Base-by-base conservation (phyloP, 169 alveolate species). In the Cryptosporidium andersoni region DNA sequence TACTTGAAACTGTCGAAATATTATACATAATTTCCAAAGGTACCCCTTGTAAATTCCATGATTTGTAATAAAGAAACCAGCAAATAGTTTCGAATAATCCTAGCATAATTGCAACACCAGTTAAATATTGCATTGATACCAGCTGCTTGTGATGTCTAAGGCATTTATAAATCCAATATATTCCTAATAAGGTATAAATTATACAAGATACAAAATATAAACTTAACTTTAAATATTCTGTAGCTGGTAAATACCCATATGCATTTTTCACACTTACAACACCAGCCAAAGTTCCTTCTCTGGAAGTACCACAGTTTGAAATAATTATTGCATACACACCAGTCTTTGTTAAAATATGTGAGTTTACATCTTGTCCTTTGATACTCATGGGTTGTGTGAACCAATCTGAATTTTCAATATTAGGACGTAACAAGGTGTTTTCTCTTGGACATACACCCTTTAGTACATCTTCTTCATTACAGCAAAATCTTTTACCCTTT, bases 221-320 rank as follows among this genome's bases (percentile, higher is more conserved):
- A 39, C 40, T 52, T n/a, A 66, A 49, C 51, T 66, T 66, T 64
- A 66, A 49, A 51, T 16, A 66, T 48, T 66, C 81, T 5, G 51
- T 52, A 4, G 65, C 81, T 25, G 81, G 81, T 51, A 66, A 66
- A 66, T 45, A 66, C 62, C 81, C 81, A 11, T 66, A 51, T 36
- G 37, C 43, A 66, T 51, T 66, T 51, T 66, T 66, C 48, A 66
- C 51, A 66, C 47, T 48, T 66, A 66, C 36, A 9, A 37, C 12
- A 3, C 81, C 81, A 25, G 9, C 11, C 2, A 66, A 16, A 14
- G 47, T 37, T 2, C 81, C 81, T 36, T 66, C 42, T 34, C 36
- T 66, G 14, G 51, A 51, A 51, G 25, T 66, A 4, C 81, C 81
- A 66, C 81, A 66, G 51, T 66, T 66, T 25, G 81, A 49, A 14